Conservation (phyloP, 2,329 filamentous ascomycete genomes). For the Clarireedia paspali region DNA sequence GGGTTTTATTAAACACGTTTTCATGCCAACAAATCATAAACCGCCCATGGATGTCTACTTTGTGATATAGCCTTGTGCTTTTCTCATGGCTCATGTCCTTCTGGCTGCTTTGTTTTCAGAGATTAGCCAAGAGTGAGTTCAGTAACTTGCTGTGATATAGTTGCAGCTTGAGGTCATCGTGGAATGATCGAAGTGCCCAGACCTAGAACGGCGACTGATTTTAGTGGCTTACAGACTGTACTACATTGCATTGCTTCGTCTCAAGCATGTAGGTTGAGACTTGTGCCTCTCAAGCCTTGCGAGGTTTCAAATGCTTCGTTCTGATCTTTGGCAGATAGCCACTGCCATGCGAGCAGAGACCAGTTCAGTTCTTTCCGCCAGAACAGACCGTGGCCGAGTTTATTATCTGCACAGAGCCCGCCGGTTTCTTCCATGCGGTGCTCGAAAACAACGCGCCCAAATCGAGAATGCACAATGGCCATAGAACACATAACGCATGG, state of each 20-base stretch:
- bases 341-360: conserved; percentile 74
- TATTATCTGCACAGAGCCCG: conserved; percentile 71
- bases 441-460: conserved; percentile 77
- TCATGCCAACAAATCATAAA: neutral
- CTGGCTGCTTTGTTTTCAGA: no score
- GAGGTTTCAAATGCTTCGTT: neutral
- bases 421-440: conserved; percentile 74
- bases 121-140: no score
- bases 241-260: neutral
- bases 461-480: conserved; percentile 90
- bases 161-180: no score
- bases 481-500: conserved; percentile 96
- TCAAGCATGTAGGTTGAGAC: neutral
- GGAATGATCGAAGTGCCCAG: no score
- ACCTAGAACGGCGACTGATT: no score
- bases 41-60: neutral
- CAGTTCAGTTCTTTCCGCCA: conserved; percentile 77
- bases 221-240: no score
- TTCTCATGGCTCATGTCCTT: neutral
- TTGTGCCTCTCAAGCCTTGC: neutral
- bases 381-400: conserved; percentile 58
- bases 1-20: neutral
- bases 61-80: neutral
- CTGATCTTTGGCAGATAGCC: neutral
- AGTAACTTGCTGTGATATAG: no score